Conservation (phyloP, 768 basidiomycete genomes). For the Candolleomyces eurysporus region DNA sequence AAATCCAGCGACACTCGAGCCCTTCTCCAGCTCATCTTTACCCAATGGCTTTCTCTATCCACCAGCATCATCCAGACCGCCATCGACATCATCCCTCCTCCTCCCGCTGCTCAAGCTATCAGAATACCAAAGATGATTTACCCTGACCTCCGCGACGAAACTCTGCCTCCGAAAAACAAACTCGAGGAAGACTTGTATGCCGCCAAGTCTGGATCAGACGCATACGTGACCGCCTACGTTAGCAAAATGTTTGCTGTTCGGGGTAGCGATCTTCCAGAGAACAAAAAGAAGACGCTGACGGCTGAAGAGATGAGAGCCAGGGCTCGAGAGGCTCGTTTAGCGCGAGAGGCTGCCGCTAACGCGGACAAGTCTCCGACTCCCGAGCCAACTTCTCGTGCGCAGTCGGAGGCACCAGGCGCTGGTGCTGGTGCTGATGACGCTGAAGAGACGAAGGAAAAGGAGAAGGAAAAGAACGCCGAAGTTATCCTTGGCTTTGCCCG, state of each 20-base stretch:
- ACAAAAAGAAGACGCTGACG: slow-evolving; percentile 71
- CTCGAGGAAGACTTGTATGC: slow-evolving; percentile 82
- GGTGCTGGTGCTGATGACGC: slow-evolving; percentile 3
- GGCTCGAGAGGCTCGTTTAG: slow-evolving; percentile 53
- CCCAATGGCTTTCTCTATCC: slow-evolving; percentile 95
- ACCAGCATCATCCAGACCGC: slow-evolving; percentile 89
- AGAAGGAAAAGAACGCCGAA: slow-evolving; percentile 44
- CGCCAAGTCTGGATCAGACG: slow-evolving; percentile 56
- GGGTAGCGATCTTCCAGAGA: slow-evolving; percentile 79
- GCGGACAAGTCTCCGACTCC: slow-evolving; percentile 4
- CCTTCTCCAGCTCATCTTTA: slow-evolving; percentile 82
- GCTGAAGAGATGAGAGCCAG: slow-evolving; percentile 80
- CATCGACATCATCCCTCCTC: slow-evolving; percentile 93
- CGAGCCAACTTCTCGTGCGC: slow-evolving; percentile 5
- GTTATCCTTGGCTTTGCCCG: slow-evolving; percentile 89
- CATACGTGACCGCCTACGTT: slow-evolving; percentile 79
- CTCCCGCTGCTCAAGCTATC: slow-evolving; percentile 72
- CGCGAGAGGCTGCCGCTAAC: slow-evolving; percentile 23
- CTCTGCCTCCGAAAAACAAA: slow-evolving; percentile 65
- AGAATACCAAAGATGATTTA: slow-evolving; percentile 92
- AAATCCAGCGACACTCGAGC: slow-evolving; percentile 87
- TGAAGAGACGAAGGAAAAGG: slow-evolving; percentile 24
- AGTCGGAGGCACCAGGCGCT: not conserved
- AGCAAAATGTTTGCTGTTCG: slow-evolving; percentile 98
- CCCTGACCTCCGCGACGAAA: slow-evolving; percentile 66